Percentiles rank a stretch among this genome's conserved stretches.
Conservation (phyloP, 192 early-diverging fungal species). For the Linnemannia exigua region DNA sequence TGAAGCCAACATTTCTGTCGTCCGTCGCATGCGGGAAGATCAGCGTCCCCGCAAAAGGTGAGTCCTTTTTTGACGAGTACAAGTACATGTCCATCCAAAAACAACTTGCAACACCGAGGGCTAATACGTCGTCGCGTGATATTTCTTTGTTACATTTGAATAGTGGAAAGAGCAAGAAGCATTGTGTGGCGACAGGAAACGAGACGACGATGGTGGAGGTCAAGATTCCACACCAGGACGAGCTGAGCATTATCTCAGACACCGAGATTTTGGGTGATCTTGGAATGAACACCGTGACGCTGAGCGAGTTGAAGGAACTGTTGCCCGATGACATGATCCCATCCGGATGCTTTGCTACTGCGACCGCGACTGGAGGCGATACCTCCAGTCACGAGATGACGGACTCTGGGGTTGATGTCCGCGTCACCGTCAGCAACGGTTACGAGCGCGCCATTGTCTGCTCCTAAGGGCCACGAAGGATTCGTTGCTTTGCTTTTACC, state of each 20-base stretch:
- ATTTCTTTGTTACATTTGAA: neutral
- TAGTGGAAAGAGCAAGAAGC: constrained; percentile 15
- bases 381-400: neutral
- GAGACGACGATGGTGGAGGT: constrained; percentile 45
- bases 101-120: no score
- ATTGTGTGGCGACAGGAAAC: constrained; percentile 10
- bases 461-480: neutral
- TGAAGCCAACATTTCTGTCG: constrained; percentile 42
- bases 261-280: constrained; percentile 40
- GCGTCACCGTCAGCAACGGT: constrained; percentile 24
- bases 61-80: neutral
- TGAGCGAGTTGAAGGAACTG: constrained; percentile 13
- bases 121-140: neutral
- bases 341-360: constrained; percentile 10
- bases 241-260: constrained; percentile 45
- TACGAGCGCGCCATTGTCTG: constrained; percentile 39
- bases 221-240: constrained; percentile 41
- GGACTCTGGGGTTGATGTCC: neutral
- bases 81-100: no score
- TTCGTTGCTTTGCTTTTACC: neutral
- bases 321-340: constrained; percentile 20
- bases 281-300: constrained; percentile 17
- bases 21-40: constrained; percentile 40
- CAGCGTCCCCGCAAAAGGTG: constrained; percentile 31
- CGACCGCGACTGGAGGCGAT: neutral